Evolutionary conservation across 495 filamentous ascomycete genomes (phyloP), one percentile per base, ranked within the genome.

Genomic region (Tuber borchii): DNA sequence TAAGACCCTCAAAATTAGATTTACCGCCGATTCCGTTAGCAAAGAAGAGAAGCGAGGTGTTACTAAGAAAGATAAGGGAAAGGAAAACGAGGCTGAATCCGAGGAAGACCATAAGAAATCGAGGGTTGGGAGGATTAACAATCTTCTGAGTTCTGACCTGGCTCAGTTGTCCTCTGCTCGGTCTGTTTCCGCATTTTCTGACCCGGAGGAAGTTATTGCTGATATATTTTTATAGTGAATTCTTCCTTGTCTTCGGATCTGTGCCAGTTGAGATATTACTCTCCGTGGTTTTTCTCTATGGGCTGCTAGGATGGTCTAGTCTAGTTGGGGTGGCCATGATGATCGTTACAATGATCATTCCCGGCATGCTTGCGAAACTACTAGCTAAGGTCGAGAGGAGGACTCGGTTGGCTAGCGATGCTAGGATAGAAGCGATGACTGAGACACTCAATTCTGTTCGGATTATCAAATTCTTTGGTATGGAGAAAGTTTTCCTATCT

Each of bases 401-500:
- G 17, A 71, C 81, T 2, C 78, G 80, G n/a, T 78, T 65, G 56
- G 69, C 71, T 42, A 77, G 74, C 39, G 78, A 80, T 39, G 78
- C 74, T 19, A 80, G 78, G 71, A 73, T 80, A 37, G 78, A 78
- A 20, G n/a, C 76, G 46, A 80, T 74, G 78, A 71, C 69, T 70
- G 78, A 73, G 56, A 22, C 19, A 19, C 56, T 71, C 61, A 82
- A 82, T 2, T 79, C 80, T 9, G 77, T 82, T 31, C 76, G 80
- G 40, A 82, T 82, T 68, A 82, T 82, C 74, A 82, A 82, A 42
- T 82, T 82, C 71, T 82, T 82, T 70, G 80, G 80, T 16, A 70
- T 82, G 37, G 80, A 82, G 44, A 74, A 80, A 39, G 80, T 81
- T 26, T 82, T 82, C 69, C 34, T 82, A 31, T 74, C 43, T 3